Evolutionary conservation across 805 yeast species (phyloP), one percentile per base, ranked within the genome.

Genomic region (Yarrowia alimentaria): DNA sequence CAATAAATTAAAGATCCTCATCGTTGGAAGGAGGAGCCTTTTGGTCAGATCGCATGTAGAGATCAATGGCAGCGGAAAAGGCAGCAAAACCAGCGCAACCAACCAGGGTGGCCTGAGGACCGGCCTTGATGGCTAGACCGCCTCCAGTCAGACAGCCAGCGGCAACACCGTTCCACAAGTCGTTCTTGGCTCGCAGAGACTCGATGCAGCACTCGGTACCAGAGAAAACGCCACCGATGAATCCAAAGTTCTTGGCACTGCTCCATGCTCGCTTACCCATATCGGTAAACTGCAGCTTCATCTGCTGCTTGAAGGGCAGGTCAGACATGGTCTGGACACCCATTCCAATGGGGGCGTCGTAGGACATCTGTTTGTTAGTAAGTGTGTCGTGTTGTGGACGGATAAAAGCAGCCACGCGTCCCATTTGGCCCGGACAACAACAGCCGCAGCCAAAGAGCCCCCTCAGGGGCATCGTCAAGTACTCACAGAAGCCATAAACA

Each of bases 21-120:
- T 93, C 98, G 62, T 85, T 83, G 38, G 73, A 64, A 14, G 98
- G 97, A 18, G 98, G 97, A 40, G 77, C 77, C 3, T 82, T 81
- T 63, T 82, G 76, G 58, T 89, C 97, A 59, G 85, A 80, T 59
- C 90, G 78, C 83, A 90, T 76, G 61, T 90, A 90, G 57, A 85
- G 64, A 64, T 90, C 96, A 54, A 90, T 61, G 5, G 68, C 71
- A 4, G 67, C 56, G 52, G 95, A 83, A 66, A 93, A 93, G 6
- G 93, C 95, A 2, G 98, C 97, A 71, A 93, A 93, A 7, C 97
- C 99, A 20, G 94, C 96, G 73, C 98, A 93, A 1, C 99, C 99
- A 53, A 90, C 65, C 19, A 81, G 60, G 0, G 96, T 93, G 21
- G 95, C 94, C 60, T 83, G 89, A 1, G 99, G 99, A 1, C 99